Evolutionary conservation across 1,284 basidiomycete species (phyloP).

Genomic region (Moniliella sp.): DNA sequence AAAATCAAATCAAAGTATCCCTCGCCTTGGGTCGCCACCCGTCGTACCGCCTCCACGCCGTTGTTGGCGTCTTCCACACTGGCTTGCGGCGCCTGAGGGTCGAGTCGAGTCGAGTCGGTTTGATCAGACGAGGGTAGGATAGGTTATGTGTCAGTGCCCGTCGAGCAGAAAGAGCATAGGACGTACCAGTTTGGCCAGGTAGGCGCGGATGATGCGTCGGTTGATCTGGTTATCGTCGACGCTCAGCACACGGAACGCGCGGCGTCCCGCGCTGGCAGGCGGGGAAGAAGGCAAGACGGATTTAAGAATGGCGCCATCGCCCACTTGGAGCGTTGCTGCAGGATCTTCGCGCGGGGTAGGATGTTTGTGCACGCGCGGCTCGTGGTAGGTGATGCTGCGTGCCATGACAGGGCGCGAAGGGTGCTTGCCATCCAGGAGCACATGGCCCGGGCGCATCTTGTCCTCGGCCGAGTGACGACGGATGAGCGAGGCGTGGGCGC

Average conservation of each 20-base stretch:
- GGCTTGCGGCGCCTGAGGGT: slow-evolving; percentile 52
- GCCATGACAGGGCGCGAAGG: slow-evolving; percentile 21
- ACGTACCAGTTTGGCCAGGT: slow-evolving; percentile 47
- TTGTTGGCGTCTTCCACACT: slow-evolving; percentile 66
- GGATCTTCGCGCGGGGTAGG: slow-evolving; percentile 32
- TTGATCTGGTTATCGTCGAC: slow-evolving; percentile 28
- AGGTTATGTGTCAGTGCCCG: background rate
- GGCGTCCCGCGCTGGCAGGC: background rate
- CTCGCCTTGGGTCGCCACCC: slow-evolving; percentile 43
- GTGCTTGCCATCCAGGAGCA: slow-evolving; percentile 1
- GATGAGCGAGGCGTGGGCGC: slow-evolving; percentile 8
- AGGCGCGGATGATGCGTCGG: slow-evolving; percentile 45
- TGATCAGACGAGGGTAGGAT: slow-evolving; percentile 8
- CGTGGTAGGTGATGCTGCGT: slow-evolving; percentile 26
- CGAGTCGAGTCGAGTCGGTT: too few relatives aligned
- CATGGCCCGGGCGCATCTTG: background rate
- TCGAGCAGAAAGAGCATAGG: background rate
- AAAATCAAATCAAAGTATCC: slow-evolving; percentile 12
- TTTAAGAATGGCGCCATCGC: slow-evolving; percentile 38
- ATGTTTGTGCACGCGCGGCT: slow-evolving; percentile 19
- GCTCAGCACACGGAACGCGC: slow-evolving; percentile 4
- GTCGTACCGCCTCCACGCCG: slow-evolving; percentile 47
- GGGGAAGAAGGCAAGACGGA: slow-evolving; percentile 21
- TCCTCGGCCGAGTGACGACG: slow-evolving; percentile 23
- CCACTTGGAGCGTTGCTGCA: slow-evolving; percentile 36